Conservation (phyloP, 345 rosid species). For the Barbarea vulgaris region DNA sequence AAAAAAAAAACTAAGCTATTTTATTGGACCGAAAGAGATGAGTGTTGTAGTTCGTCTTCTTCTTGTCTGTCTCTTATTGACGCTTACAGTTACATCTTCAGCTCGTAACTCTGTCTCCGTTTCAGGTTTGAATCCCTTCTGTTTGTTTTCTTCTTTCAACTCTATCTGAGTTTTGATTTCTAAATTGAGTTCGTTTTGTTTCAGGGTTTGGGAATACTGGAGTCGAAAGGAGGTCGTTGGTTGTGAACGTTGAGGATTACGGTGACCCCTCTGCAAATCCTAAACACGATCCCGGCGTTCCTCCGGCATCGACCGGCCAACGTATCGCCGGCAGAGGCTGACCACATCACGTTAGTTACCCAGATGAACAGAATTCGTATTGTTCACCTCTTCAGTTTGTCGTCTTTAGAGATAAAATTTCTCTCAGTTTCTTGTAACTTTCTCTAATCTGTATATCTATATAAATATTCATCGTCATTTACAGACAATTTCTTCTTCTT, state of each 20-base stretch:
- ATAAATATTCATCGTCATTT: neutral
- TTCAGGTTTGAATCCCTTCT: slow-evolving; percentile 35
- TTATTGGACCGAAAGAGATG: slow-evolving; percentile 23
- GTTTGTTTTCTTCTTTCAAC: neutral
- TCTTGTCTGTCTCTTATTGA: slow-evolving; percentile 24
- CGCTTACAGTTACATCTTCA: slow-evolving; percentile 24
- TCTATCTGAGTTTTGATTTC: neutral
- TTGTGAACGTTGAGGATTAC: slow-evolving; percentile 35
- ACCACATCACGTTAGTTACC: neutral
- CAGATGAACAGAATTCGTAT: neutral
- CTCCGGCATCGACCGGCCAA: slow-evolving; percentile 32
- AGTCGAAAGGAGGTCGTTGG: slow-evolving; percentile 20
- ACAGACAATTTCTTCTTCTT: neutral
- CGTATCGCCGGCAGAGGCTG: slow-evolving; percentile 22
- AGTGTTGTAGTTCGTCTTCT: slow-evolving; percentile 30
- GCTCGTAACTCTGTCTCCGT: slow-evolving; percentile 28
- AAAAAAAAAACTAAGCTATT: neutral
- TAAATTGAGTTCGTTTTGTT: slow-evolving; percentile 5
- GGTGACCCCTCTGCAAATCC: slow-evolving; percentile 44
- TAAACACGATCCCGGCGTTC: slow-evolving; percentile 38
- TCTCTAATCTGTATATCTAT: slow-evolving; percentile 22
- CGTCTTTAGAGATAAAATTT: neutral
- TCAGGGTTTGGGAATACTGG: slow-evolving; percentile 22
- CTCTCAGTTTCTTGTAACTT: neutral
- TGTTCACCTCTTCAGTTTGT: neutral